These are phyloP conservation scores for Xerocomus spinulosus DNA, from an alignment of 768 basidiomycete genomes.

Conservation along the genomic window DNA sequence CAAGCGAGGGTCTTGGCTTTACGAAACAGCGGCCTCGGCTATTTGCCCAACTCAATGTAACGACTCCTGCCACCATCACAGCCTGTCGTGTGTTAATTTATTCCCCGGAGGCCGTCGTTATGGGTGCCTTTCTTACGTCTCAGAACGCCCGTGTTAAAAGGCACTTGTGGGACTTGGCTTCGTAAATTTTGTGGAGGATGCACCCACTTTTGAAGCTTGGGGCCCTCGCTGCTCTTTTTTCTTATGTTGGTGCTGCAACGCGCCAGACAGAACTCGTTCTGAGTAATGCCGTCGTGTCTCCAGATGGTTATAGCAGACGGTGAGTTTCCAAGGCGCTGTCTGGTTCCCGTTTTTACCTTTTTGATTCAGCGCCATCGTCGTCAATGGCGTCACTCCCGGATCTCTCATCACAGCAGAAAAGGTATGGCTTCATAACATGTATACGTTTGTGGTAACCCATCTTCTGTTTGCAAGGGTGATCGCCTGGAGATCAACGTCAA, in stretches of 20 bases:
- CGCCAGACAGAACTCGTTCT: conserved; percentile 27
- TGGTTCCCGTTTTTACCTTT: conserved; percentile 4
- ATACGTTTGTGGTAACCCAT: not conserved
- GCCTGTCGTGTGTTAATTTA: not conserved
- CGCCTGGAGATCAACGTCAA: conserved; percentile 40
- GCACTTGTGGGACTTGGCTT: not conserved
- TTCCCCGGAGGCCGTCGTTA: not conserved
- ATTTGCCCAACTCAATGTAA: not conserved
- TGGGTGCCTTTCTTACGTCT: not conserved
- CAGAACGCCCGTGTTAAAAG: not conserved
- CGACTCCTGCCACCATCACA: not conserved
- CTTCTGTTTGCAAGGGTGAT: conserved; percentile 29
- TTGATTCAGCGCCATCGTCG: conserved; percentile 34
- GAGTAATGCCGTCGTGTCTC: conserved; percentile 38
- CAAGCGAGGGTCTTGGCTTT: too few relatives aligned
- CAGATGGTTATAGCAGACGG: conserved; percentile 39
- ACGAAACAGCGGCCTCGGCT: not conserved
- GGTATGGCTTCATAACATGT: conserved; percentile 10
- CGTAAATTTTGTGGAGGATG: conserved; percentile 5
- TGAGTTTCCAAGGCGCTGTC: conserved; percentile 7
- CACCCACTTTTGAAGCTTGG: conserved; percentile 6
- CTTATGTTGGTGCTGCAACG: conserved; percentile 11
- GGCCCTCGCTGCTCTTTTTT: conserved; percentile 7
- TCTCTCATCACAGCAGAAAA: conserved; percentile 39
- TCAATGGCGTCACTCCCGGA: conserved; percentile 40